A percentile compares a stretch with the other conserved stretches of the same genome.
These are phyloP conservation scores for Phytophthora europaea DNA, from an alignment of 352 stramenopile genomes.

Conservation along the genomic window DNA sequence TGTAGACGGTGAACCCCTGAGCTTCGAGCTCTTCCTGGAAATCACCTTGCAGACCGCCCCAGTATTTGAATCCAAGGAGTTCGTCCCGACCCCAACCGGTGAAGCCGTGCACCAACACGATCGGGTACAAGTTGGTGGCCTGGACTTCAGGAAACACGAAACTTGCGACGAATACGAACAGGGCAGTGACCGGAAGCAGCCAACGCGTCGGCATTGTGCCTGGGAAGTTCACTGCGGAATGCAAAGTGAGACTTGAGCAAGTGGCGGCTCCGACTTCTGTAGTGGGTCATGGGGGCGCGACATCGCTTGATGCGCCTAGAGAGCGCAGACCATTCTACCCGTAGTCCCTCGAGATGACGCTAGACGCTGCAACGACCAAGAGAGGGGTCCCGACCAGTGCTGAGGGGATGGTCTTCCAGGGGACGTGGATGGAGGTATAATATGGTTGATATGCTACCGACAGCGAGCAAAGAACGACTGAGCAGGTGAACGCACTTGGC, in stretches of 20 bases:
- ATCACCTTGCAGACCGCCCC: constrained; percentile 47
- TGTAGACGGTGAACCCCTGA: constrained; percentile 11
- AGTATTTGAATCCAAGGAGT: constrained; percentile 49
- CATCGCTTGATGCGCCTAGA: not conserved
- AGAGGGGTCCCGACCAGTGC: not conserved
- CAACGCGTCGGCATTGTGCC: not conserved
- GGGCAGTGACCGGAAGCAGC: not conserved
- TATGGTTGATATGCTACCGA: not conserved
- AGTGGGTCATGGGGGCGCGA: not conserved
- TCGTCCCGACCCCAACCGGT: constrained; percentile 44
- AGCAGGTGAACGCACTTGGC: not conserved
- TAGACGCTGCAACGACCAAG: not conserved
- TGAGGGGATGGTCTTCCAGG: not conserved
- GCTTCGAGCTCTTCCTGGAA: constrained; percentile 39
- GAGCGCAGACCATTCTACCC: not conserved
- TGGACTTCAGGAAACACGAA: not conserved
- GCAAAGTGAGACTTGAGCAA: not conserved
- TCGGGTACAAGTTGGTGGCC: constrained; percentile 43
- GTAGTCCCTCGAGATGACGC: not conserved
- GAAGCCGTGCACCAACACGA: constrained; percentile 58
- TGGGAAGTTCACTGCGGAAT: not conserved
- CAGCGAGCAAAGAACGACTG: not conserved
- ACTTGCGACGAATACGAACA: not conserved
- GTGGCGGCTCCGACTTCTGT: not conserved
- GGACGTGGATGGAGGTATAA: not conserved